Evolutionary conservation across 2,329 filamentous ascomycete genomes (phyloP), one percentile per base, ranked within the genome.

Genomic region (Periconia macrospinosa): DNA sequence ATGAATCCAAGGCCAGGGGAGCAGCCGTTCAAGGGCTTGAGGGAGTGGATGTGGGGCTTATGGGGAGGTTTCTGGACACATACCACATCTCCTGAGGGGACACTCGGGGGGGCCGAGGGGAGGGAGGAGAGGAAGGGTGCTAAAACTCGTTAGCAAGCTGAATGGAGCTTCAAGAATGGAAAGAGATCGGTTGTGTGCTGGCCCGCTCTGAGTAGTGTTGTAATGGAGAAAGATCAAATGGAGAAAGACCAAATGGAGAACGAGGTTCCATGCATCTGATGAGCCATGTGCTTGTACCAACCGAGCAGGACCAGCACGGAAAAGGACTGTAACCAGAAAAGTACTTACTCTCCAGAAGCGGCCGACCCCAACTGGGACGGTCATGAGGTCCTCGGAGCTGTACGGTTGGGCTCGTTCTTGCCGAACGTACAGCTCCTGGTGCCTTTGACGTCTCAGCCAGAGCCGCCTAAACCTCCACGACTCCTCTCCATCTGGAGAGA

Each of bases 1-100:
- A 66, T 62, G 64, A 71, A 70, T 45, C 66, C 67, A 30, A 51
- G 56, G n/a, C 63, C 61, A 17, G 68, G 67, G 47, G 62, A 70
- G 58, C 61, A 71, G 44, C 64, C 65, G 20, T 73, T 73, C 47
- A 52, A 65, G 43, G 59, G 58, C 6, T 42, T 72, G 52, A 62
- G 70, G 33, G 45, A 52, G 11, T 63, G 55, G 54, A 68, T 68
- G 66, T 66, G 62, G 65, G 55, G 52, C 11, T 35, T 65, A 17
- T 53, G 64, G n/a, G 67, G 60, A 13, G 63, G 60, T 9, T 58
- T 71, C 35, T 71, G 66, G 47, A 67, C 67, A 58, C 66, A 69
- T 60, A 67, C 46, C 46, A 47, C 23, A 27, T 3, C 10, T 41
- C 37, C 5, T 27, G 5, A 3, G 23, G 23, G 5, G 23, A 27